Base-by-base conservation (phyloP, 192 early-diverging fungal genomes). In the Backusella tarrabulga region DNA sequence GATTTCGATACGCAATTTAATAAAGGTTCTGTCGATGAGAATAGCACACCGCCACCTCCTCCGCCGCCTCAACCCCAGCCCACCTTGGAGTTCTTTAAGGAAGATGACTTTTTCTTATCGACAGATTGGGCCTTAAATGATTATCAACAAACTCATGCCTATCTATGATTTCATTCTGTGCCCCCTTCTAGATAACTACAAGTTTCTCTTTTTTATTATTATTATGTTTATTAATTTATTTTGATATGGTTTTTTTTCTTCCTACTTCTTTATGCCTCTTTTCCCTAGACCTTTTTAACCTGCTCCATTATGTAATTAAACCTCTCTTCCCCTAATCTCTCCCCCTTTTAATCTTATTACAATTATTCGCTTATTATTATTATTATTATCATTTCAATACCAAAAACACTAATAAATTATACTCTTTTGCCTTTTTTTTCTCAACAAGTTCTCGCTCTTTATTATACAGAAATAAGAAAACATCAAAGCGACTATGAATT, bases 41-140 rank as follows among this genome's bases (percentile, higher is more conserved):
- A 40, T 19, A 34, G 21, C 17, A 23, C 36, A 1, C 34, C 34
- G 3, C n/a, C 68, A 23, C 8, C 67, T 5, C 66, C 66, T 34
- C 67, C 68, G 0, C 68, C 68, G 14, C 68, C 68, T 14, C 68
- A 35, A 5, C 68, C 68, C 29, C 35, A 35, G 5, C 68, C 68
- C 9, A 38, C 38, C 12, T 35, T 70, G 38, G 68, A 70, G 9
- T 70, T 70, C 38, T 70, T 70, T 17, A 70, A 70, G 68, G 68
- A 70, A 70, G 68, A 70, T 19, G 68, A 70, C 38, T 70, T 70
- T 21, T 70, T 70, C 36, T 70, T 70, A 70, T 70, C 68, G 21
- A 70, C 68, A 40, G 68, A 70, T 70, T 70, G 68, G 68, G 29
- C 68, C 7, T 38, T 70, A 38, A 70, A 70, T 70, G 68, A 70